phyloP scores from a whole-genome alignment of 1,284 basidiomycete genomes.

The Agroathelia rolfsii region DNA sequence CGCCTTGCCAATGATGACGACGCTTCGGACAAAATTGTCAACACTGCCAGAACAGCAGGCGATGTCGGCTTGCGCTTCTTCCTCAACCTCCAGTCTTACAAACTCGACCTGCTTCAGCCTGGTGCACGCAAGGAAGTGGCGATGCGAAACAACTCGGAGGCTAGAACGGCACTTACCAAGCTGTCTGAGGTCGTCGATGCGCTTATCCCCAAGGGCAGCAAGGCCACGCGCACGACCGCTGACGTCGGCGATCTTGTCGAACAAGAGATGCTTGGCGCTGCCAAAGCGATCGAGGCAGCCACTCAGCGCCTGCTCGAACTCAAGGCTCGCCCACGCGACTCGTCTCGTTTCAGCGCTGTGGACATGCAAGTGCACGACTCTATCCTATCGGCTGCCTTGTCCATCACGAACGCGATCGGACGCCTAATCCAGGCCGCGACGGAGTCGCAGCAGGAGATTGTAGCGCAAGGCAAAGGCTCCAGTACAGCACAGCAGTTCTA shows the following conservation, averaged over 20 bases:
- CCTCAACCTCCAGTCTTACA: conserved; percentile 93
- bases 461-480: conserved; percentile 88
- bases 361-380: conserved; percentile 98
- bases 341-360: conserved; percentile 75
- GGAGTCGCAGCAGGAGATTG: conserved; percentile 97
- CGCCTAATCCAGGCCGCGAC: conserved; percentile 94
- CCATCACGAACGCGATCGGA: conserved; percentile 91
- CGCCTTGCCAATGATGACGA: conserved; percentile 88
- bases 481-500: conserved; percentile 95
- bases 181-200: conserved; percentile 84
- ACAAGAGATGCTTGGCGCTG: conserved; percentile 92
- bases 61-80: conserved; percentile 89
- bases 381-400: conserved; percentile 87
- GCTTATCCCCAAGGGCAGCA: conserved; percentile 77
- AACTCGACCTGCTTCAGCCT: conserved; percentile 70
- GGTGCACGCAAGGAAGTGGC: conserved; percentile 79
- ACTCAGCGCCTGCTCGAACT: conserved; percentile 85
- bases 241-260: conserved; percentile 97
- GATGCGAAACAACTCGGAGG: conserved; percentile 84
- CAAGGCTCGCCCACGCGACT: conserved; percentile 83
- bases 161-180: conserved; percentile 71
- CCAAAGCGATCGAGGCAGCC: conserved; percentile 88
- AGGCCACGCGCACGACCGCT: conserved; percentile 74
- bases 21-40: conserved; percentile 81
- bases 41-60: conserved; percentile 79